Evolutionary conservation across 1,139 yeast genomes (phyloP), one percentile per base, ranked within the genome.

Genomic region (Geotrichum klebahnii): DNA sequence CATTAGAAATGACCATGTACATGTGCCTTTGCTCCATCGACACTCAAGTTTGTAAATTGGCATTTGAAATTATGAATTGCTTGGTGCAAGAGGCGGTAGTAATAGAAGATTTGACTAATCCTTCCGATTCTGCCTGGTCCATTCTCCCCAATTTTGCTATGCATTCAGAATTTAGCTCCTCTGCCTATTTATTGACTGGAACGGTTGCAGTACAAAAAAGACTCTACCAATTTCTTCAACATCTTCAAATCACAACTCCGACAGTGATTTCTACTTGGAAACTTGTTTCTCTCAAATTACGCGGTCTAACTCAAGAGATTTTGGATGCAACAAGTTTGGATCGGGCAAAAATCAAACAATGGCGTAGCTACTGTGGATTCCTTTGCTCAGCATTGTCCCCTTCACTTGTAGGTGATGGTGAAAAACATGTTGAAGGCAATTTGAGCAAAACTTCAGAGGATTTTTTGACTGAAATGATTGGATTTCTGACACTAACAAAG

Each of bases 131-230:
- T 53, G 53, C 44, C 16, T 72, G 71, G 62, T 51, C 62, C 3
- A 51, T 61, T 3, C 52, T 57, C 50, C 67, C 70, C 53, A 70
- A 67, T 51, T 62, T 61, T 37, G 60, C 62, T 3, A 65, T 70
- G 26, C 77, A 78, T 54, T 53, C 71, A 0, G 78, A 73, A 3
- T 74, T 86, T 5, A 68, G 80, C 8, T 67, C 77, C n/a, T 89
- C 83, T 55, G 77, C 71, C 32, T 71, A 76, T 29, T 79, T 82
- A 2, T 80, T 84, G 47, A 82, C 90, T 0, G 92, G 95, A 16
- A 77, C 82, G 28, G 85, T 84, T 16, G 89, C 94, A 0, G 73
- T 84, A 31, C 92, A 86, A 62, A 84, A 85, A 62, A 76, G 81
- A 53, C 69, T 85, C 51, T 71, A 80, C 58, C 75, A 76, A 54